These are phyloP conservation scores for Diddensiella transvaalensis DNA, from an alignment of 805 yeast genomes.

Conservation along the genomic window DNA sequence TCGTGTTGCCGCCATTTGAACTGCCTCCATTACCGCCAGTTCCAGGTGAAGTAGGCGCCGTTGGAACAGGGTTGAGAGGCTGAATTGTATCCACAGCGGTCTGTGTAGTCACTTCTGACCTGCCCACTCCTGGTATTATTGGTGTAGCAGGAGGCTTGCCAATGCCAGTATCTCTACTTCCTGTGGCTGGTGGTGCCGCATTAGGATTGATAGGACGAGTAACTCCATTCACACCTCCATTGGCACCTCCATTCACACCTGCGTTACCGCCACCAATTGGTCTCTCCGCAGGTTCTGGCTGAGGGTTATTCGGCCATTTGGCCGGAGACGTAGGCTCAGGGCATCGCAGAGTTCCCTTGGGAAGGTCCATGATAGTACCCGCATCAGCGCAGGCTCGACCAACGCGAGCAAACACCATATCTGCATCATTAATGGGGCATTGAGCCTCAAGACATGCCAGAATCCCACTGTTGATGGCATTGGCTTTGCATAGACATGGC, in stretches of 20 bases:
- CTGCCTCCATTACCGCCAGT: background rate
- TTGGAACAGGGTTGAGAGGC: too few relatives aligned
- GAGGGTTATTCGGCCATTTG: background rate
- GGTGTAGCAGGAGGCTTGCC: too few relatives aligned
- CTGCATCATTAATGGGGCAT: background rate
- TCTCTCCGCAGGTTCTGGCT: background rate
- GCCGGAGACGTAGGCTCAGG: background rate
- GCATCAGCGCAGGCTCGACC: background rate
- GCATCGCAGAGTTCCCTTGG: background rate
- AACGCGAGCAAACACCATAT: background rate
- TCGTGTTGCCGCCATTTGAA: background rate
- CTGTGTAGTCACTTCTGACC: too few relatives aligned
- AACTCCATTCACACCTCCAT: background rate
- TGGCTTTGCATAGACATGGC: background rate
- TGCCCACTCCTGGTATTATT: too few relatives aligned
- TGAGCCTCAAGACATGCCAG: background rate
- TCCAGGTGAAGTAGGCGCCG: background rate
- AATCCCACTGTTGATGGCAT: background rate
- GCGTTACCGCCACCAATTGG: background rate
- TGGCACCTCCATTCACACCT: background rate
- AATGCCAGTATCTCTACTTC: too few relatives aligned
- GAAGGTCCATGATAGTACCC: background rate
- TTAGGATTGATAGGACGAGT: too few relatives aligned
- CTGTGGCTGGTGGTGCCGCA: too few relatives aligned
- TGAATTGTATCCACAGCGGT: too few relatives aligned